Evolutionary conservation across 805 yeast species (phyloP), one percentile per base, ranked within the genome.

Genomic region (Monosporozyma yasuniensis): DNA sequence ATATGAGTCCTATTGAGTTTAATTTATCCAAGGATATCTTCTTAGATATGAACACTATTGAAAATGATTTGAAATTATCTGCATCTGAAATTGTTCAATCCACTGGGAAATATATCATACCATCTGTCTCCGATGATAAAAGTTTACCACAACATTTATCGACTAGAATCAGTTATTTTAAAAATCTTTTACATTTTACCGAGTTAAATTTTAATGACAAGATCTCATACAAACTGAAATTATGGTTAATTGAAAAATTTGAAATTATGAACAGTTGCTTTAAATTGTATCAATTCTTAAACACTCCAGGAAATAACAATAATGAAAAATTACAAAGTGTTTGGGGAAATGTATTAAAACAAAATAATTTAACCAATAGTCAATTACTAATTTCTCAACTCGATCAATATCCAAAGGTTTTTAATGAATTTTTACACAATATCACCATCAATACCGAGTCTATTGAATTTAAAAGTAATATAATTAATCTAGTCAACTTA

Each of bases 71-170:
- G 3, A 53, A 64, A 2, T 58, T 67, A 5, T 75, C 86, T 3
- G 67, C 78, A 2, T 59, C 70, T 12, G 90, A 84, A 52, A 74
- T 90, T 9, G 59, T 84, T 28, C 60, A 66, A 18, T 79, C 87
- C 4, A 67, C 69, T 0, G 80, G 87, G 0, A 66, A 71, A 5
- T 83, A 80, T 55, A 67, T 83, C 18, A 81, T 87, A 3, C 71
- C 77, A 3, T 65, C 74, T 41, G 65, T 76, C 10, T 74, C 81
- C 14, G 35, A 32, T 12, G 35, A 32, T 6, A 32, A 32, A 0
- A 73, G 82, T 1, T 56, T 81, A 10, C 71, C 67, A 8, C 76
- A 74, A 16, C 82, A 79, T 50, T 68, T 87, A 35, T 65, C 63
- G 3, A 64, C 75, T 48, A 76, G 95, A 47, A 65, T 72, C 3